A percentile compares a stretch with the other conserved stretches of the same genome.
phyloP scores from a whole-genome alignment of 768 basidiomycete species.

The Boletellus ananas region DNA sequence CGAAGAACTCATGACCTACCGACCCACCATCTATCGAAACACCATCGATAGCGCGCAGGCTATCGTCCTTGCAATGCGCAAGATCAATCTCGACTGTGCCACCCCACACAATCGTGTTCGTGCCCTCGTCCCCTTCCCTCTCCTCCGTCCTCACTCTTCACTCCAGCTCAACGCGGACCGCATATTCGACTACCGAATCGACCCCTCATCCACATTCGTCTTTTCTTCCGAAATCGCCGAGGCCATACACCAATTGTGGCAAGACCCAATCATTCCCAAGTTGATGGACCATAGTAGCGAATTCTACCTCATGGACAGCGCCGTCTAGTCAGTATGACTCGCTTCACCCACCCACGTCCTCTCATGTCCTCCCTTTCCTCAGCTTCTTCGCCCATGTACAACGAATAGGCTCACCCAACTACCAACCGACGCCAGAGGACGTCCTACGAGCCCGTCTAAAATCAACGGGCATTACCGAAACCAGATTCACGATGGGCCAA shows the following conservation, averaged over 20 bases:
- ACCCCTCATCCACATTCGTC: slow-evolving; percentile 39
- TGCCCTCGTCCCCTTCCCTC: not conserved
- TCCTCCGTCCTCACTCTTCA: not conserved
- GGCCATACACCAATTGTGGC: slow-evolving; percentile 66
- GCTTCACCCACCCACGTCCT: not conserved
- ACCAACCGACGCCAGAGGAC: slow-evolving; percentile 82
- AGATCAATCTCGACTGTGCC: slow-evolving; percentile 76
- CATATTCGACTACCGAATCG: slow-evolving; percentile 54
- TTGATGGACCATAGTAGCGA: slow-evolving; percentile 61
- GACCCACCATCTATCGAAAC: slow-evolving; percentile 79
- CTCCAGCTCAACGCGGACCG: slow-evolving; percentile 49
- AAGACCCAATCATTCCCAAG: slow-evolving; percentile 55
- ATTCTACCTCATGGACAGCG: slow-evolving; percentile 96
- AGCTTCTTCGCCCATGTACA: slow-evolving; percentile 85
- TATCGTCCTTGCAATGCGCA: slow-evolving; percentile 80
- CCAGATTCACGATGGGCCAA: slow-evolving; percentile 69
- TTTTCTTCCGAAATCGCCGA: slow-evolving; percentile 64
- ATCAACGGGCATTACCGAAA: slow-evolving; percentile 89
- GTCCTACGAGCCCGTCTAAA: slow-evolving; percentile 86
- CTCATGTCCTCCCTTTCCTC: not conserved
- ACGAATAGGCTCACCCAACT: slow-evolving; percentile 80
- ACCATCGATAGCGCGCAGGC: slow-evolving; percentile 87
- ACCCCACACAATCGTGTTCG: slow-evolving; percentile 58
- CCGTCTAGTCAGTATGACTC: slow-evolving; percentile 63
- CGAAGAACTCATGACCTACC: slow-evolving; percentile 73